Evolutionary conservation across 2,329 filamentous ascomycete species (phyloP).

Genomic region (Fusarium sororula): DNA sequence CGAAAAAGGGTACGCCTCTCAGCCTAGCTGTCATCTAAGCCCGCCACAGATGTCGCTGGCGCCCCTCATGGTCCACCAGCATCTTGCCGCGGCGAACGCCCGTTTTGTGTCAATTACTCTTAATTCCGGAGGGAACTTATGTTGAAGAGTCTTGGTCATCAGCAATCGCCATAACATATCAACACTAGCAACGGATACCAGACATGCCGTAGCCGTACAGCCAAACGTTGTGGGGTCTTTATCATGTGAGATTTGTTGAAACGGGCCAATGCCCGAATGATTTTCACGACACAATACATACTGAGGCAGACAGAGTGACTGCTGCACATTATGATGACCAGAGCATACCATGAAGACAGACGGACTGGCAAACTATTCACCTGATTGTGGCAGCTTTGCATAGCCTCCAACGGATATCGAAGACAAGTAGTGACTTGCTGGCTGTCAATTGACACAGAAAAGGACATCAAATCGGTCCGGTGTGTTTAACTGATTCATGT

Average conservation of each 20-base stretch:
- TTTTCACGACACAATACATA: neutral
- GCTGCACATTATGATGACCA: neutral
- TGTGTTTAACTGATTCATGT: neutral
- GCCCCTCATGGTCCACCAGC: slow-evolving; percentile 19
- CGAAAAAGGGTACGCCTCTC: slow-evolving; percentile 24
- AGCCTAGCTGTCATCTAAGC: slow-evolving; percentile 29
- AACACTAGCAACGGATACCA: neutral
- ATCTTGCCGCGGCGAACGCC: slow-evolving; percentile 39
- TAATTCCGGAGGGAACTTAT: slow-evolving; percentile 21
- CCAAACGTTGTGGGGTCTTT: neutral
- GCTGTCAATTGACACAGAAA: neutral
- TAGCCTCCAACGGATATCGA: neutral
- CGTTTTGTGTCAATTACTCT: slow-evolving; percentile 31
- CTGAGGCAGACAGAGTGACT: neutral
- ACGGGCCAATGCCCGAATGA: neutral
- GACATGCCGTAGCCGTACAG: neutral
- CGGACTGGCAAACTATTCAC: neutral
- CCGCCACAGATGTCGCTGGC: slow-evolving; percentile 30
- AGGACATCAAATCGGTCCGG: neutral
- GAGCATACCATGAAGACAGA: neutral
- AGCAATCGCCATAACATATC: neutral
- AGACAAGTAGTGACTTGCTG: neutral
- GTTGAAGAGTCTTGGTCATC: neutral
- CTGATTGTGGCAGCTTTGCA: neutral
- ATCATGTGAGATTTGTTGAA: slow-evolving; percentile 15